Base-by-base conservation (phyloP, 495 filamentous ascomycete species). In the Talaromyces wortmannii region DNA sequence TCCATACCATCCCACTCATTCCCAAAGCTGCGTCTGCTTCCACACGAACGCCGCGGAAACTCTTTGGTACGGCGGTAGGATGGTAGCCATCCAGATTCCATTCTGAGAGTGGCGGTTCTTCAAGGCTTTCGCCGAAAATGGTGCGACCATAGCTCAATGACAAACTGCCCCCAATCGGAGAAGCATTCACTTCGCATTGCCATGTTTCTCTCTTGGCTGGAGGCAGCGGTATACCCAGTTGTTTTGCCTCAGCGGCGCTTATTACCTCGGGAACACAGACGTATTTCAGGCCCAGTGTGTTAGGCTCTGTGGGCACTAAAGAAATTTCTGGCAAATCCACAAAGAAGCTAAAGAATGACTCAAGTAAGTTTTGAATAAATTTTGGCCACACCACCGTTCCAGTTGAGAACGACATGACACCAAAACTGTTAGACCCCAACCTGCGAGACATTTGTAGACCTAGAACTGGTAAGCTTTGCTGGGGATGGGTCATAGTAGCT, bases 1-100 rank as follows among this genome's bases (percentile, higher is more conserved):
- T 64, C 72, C 72, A 78, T n/a, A 71, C 54, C 15, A 64, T 63
- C 12, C 68, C 45, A 32, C 69, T 59, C 1, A 61, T 36, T 5
- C 32, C 46, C 10, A 74, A 15, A 5, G 64, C 59, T 12, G 49
- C 61, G 1, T 55, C 43, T 18, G 74, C 29, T 31, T 69, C 69
- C 7, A 76, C 43, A 42, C 72, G 66, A 2, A 75, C 63, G 8
- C 68, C 66, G n/a, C 71, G 69, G 8, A 63, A 62, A 40, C 66
- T 64, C 17, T 63, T 61, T 47, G 61, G 67, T 30, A 57, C 57
- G 6, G 70, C 59, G 44, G 72, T 51, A 2, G 68, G 62, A 45
- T 67, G 65, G 45, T 76, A 68, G 7, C 69, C 71, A 48, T 75
- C 73, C 10, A 67, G 66, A 57, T 66, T 75, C 73, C 73, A 78